Conservation (phyloP, 768 basidiomycete genomes). For the Plicaturopsis crispa region DNA sequence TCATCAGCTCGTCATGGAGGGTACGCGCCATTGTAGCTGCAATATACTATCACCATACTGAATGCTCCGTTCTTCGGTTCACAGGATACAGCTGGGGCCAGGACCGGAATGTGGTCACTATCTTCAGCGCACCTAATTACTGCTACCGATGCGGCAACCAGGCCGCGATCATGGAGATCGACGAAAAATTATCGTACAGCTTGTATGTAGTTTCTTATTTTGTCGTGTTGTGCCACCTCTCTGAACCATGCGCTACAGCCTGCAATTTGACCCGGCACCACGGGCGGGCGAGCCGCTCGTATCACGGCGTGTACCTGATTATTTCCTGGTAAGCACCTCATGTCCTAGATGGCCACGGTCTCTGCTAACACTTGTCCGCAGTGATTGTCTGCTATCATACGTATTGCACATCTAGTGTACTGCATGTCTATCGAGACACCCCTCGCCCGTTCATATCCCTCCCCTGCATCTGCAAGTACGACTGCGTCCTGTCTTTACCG, state of each 20-base stretch:
- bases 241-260: slow-evolving; percentile 38
- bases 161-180: slow-evolving; percentile 99
- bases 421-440: too few species aligned
- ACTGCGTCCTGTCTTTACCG: too few species aligned
- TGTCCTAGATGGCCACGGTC: too few species aligned
- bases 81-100: slow-evolving; percentile 95
- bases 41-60: background rate
- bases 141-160: slow-evolving; percentile 99
- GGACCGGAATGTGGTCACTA: slow-evolving; percentile 98
- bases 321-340: slow-evolving; percentile 87
- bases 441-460: too few species aligned
- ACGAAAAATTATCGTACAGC: slow-evolving; percentile 93
- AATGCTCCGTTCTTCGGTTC: slow-evolving; percentile 7
- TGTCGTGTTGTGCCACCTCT: background rate
- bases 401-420: too few species aligned
- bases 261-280: slow-evolving; percentile 99
- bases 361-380: too few species aligned
- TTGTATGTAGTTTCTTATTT: slow-evolving; percentile 48
- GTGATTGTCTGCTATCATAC: too few species aligned
- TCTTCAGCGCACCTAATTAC: slow-evolving; percentile 99
- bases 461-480: too few species aligned
- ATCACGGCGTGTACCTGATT: slow-evolving; percentile 89
- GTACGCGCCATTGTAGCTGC: slow-evolving; percentile 35
- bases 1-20: slow-evolving; percentile 96
- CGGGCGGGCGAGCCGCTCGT: slow-evolving; percentile 98